Conservation (phyloP, 352 stramenopile species). For the Phytophthora lateralis region DNA sequence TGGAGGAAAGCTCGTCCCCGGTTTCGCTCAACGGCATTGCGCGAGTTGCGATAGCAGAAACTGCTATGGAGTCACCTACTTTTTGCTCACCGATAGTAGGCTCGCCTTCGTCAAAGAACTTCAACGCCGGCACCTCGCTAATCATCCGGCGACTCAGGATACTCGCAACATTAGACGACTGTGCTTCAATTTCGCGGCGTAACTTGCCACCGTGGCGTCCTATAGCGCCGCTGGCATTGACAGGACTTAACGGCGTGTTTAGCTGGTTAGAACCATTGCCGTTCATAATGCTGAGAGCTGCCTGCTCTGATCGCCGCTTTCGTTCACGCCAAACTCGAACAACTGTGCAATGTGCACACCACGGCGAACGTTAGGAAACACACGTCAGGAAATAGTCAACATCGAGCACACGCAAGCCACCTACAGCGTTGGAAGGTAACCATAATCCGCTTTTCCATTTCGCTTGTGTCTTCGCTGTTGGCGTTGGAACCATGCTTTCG, state of each 20-base stretch:
- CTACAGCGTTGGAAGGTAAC: constrained; percentile 61
- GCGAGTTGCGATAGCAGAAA: constrained; percentile 1
- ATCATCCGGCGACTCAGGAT: constrained; percentile 81
- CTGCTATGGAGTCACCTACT: background rate
- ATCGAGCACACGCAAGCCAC: constrained; percentile 5
- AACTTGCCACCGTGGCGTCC: constrained; percentile 48
- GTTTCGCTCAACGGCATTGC: background rate
- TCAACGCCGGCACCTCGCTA: constrained; percentile 71
- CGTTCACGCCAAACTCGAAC: constrained; percentile 67
- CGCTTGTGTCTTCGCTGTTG: constrained; percentile 3
- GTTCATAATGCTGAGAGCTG: constrained; percentile 59
- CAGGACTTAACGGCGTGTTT: constrained; percentile 1
- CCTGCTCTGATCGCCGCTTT: constrained; percentile 50
- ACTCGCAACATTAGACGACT: constrained; percentile 72
- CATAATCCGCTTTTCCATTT: constrained; percentile 46
- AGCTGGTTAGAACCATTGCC: constrained; percentile 28
- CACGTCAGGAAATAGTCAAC: background rate
- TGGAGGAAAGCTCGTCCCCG: background rate
- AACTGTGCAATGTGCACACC: constrained; percentile 36
- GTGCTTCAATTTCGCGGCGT: constrained; percentile 54
- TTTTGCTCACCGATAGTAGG: background rate
- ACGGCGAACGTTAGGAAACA: background rate
- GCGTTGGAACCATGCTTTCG: constrained; percentile 14
- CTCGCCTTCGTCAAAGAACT: constrained; percentile 74
- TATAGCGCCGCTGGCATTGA: constrained; percentile 10